Percentiles rank a stretch among this genome's conserved stretches.
Evolutionary conservation across 228 moss, liverwort and hornwort genomes (phyloP).

Genomic region (Sphagnum fallax): DNA sequence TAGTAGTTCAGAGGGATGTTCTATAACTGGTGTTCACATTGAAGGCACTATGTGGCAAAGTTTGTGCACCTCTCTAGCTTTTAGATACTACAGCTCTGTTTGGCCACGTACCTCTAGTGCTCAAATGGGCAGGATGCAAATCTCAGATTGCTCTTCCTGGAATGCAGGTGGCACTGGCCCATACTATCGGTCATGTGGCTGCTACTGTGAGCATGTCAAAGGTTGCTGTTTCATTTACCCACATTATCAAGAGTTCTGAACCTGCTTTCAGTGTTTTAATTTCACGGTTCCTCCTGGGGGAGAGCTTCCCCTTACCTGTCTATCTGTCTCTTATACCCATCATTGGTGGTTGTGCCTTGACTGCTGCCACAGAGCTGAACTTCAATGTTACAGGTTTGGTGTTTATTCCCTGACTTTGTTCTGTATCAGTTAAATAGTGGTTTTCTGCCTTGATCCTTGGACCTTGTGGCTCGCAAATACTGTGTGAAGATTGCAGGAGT

Average conservation of each 20-base stretch:
- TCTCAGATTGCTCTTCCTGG: neutral
- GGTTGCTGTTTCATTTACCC: constrained; percentile 64
- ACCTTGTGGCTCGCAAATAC: too few relatives aligned
- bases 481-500: too few relatives aligned
- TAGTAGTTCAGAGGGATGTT: too few relatives aligned
- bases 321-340: constrained; percentile 64
- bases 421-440: neutral
- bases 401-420: neutral
- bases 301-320: constrained; percentile 27
- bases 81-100: too few relatives aligned
- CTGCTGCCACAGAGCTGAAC: constrained; percentile 48
- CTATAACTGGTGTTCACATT: too few relatives aligned
- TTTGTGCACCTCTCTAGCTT: too few relatives aligned
- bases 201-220: constrained; percentile 84
- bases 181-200: constrained; percentile 76
- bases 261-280: constrained; percentile 64
- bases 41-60: too few relatives aligned
- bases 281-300: constrained; percentile 33
- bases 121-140: too few relatives aligned
- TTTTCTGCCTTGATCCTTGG: too few relatives aligned
- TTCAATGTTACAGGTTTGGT: constrained; percentile 42
- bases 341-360: constrained; percentile 62
- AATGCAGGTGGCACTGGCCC: constrained; percentile 51
- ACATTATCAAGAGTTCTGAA: constrained; percentile 75
- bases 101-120: too few relatives aligned